Percentiles rank a stretch among this genome's conserved stretches.
These are phyloP conservation scores for Penicillium sp. DNA, from an alignment of 2,329 filamentous ascomycete species.

Conservation along the genomic window DNA sequence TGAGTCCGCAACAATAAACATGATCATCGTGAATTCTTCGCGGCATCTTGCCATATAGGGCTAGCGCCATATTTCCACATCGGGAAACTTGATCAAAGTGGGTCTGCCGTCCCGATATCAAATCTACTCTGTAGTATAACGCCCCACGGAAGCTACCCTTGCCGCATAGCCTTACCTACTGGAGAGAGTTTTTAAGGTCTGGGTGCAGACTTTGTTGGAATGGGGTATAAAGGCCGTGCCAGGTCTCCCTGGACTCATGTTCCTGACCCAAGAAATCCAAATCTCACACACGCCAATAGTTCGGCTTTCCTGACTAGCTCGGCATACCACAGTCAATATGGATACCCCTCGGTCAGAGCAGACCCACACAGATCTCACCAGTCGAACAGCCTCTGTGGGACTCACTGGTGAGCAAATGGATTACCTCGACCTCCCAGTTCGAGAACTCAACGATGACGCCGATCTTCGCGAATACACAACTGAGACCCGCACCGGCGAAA, in stretches of 20 bases:
- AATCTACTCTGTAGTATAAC: neutral
- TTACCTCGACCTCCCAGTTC: slow-evolving; percentile 62
- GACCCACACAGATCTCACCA: slow-evolving; percentile 15
- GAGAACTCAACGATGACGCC: slow-evolving; percentile 60
- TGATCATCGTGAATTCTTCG: neutral
- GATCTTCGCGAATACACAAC: slow-evolving; percentile 67
- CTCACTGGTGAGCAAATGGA: slow-evolving; percentile 32
- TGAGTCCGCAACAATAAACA: slow-evolving; percentile 24
- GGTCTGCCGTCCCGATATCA: slow-evolving; percentile 9
- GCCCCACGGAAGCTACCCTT: neutral
- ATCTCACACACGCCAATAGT: neutral
- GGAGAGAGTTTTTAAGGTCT: neutral
- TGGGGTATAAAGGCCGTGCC: slow-evolving; percentile 15
- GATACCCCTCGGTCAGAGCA: slow-evolving; percentile 13
- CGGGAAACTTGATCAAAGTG: slow-evolving; percentile 15
- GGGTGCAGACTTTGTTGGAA: neutral
- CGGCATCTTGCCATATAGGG: slow-evolving; percentile 20
- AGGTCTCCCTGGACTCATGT: neutral
- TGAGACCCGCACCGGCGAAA: slow-evolving; percentile 63
- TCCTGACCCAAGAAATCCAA: neutral
- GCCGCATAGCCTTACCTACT: slow-evolving; percentile 3
- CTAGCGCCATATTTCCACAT: slow-evolving; percentile 15
- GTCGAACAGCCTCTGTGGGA: slow-evolving; percentile 27
- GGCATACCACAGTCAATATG: slow-evolving; percentile 12
- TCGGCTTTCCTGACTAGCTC: neutral